Evolutionary conservation across 495 filamentous ascomycete genomes (phyloP), one percentile per base, ranked within the genome.

Genomic region (Trichoderma parareesei): DNA sequence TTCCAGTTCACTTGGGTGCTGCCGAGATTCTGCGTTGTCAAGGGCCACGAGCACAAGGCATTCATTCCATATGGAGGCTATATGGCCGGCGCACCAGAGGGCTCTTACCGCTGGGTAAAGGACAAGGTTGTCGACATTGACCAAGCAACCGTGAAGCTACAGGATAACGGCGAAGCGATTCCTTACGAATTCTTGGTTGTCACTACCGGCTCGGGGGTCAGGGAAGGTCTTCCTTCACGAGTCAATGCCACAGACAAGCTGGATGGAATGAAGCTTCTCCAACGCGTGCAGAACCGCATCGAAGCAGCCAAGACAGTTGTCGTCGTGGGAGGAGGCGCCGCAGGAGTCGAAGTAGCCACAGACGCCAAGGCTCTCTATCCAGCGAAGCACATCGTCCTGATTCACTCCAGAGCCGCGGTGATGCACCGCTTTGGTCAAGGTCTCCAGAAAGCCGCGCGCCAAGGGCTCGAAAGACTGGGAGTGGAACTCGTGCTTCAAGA

Each of bases 291-390:
- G 55, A 65, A 61, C 4, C 49, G 67, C 13, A 76, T 82, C 48
- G 65, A 69, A 43, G 46, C 64, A 0, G 73, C 82, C 2, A 71
- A 73, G 18, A 79, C 75, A 0, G 76, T 87, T 67, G 72, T 82
- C 1, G 77, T 88, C 33, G 79, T 84, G 1, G 85, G 85, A 4
- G 85, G 84, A 1, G 85, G 85, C 7, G 83, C 85, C 2, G 84
- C 84, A 0, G 85, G 85, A 2, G 79, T 87, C 1, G 81, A 88
- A 70, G 73, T 86, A 67, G 83, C 84, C 3, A 79, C 79, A 0
- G 85, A 88, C 67, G 70, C 72, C 5, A 85, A 85, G 68, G 78
- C 79, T 57, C 72, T 73, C n/a, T 85, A 83, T 63, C 82, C 81
- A 0, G 78, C 81, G 8, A 87, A 87, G 70, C 72, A 80, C 33